Evolutionary conservation across 371 early-diverging fungal species (phyloP), one percentile per base, ranked within the genome.

Genomic region (Actinomortierella wolfii): DNA sequence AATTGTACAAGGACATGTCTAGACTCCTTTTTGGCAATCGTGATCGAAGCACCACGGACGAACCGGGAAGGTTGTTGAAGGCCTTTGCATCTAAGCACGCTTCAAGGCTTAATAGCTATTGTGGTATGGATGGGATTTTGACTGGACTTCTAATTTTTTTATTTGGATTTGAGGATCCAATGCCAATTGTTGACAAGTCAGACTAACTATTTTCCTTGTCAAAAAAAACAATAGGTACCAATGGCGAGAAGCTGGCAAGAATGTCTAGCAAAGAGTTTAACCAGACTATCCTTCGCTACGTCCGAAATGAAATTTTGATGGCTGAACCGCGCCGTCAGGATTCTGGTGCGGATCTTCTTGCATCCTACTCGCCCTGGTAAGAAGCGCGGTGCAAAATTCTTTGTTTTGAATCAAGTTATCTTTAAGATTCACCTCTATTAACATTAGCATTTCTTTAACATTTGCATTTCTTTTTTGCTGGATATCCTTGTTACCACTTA

Each of bases 331-430:
- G 53, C 24, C 66, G 59, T 44, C 63, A 58, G n/a, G 34, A 34
- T 11, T 55, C 68, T 15, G 64, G 73, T 2, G 67, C 77, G 0
- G 79, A 76, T 17, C 65, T 78, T 3, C 52, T 91, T 5, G 83
- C 81, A 40, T 76, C 82, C 1, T 92, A 88, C 53, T 91, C 92
- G 0, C 81, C 85, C 21, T 93, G 92, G 91, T 80, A 90, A 40
- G 64, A 77, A 8, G n/a, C n/a, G n/a, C 56, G 71, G 5, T 89
- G 81, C 55, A 78, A 79, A 25, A 68, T 61, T 39, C 1, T 15
- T 21, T 44, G 25, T 7, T 45, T 20, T 18, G 28, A 1, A 6
- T 18, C 0, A 7, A 42, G 15, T 34, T 34, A 6, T 34, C 11
- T 34, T 34, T 34, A 6, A 34, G 34, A 6, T 20, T 6, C 3